Percentiles rank a stretch among this genome's conserved stretches.
Conservation (phyloP, 257 asterid species). For the Osmanthus fragrans region DNA sequence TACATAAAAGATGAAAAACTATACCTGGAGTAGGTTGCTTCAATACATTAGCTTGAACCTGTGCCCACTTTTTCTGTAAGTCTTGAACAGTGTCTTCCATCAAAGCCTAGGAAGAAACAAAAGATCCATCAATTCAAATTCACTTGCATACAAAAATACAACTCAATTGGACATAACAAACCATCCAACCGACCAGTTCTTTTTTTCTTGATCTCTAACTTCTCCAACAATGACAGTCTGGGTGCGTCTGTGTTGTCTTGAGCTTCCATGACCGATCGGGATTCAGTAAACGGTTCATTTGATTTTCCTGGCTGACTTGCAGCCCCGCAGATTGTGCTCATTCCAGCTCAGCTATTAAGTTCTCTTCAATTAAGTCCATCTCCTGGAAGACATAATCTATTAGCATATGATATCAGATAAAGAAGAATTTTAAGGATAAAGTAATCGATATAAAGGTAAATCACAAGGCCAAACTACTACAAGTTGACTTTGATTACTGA, state of each 20-base stretch:
- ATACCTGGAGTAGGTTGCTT: constrained; percentile 88
- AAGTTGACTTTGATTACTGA: not conserved
- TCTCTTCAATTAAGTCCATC: constrained; percentile 58
- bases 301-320: constrained; percentile 40
- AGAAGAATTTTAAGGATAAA: not conserved
- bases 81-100: constrained; percentile 56
- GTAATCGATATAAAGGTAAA: not conserved
- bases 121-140: constrained; percentile 17
- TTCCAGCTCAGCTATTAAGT: constrained; percentile 57
- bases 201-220: constrained; percentile 72
- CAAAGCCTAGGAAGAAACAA: constrained; percentile 46
- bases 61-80: constrained; percentile 72
- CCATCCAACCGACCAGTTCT: constrained; percentile 61
- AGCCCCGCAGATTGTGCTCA: constrained; percentile 31
- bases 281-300: constrained; percentile 34
- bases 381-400: constrained; percentile 43
- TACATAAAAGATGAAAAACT: constrained; percentile 11
- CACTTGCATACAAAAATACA: not conserved
- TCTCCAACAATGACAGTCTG: constrained; percentile 43
- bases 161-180: constrained; percentile 5
- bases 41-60: constrained; percentile 66
- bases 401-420: not conserved
- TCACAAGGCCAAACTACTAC: not conserved
- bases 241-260: constrained; percentile 53
- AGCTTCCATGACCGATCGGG: constrained; percentile 31